Evolutionary conservation across 371 early-diverging fungal genomes (phyloP), one percentile per base, ranked within the genome.

Genomic region (Batkoa obscura): DNA sequence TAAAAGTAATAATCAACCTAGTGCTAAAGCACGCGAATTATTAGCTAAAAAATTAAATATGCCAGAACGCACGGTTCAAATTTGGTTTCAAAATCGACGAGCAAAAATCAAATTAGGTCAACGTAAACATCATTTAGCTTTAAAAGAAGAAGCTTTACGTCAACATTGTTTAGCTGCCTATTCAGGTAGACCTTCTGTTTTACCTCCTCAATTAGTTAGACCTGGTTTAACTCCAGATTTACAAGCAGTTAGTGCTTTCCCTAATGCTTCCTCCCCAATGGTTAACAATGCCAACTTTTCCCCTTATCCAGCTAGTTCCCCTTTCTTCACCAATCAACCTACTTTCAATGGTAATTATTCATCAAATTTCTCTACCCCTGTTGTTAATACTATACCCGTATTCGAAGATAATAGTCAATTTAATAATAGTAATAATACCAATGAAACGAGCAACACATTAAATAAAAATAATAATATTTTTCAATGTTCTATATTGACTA

Each of bases 71-170:
- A 80, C 89, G n/a, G 90, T 98, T 57, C 95, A 99, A 67, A 92
- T 97, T 61, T 97, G 99, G 99, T 99, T 99, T 75, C 99, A 99
- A 68, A 99, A 99, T 76, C 76, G 90, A 62, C 76, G 99, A 49
- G 93, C 94, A 43, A 93, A 91, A 70, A 82, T 83, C 34, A 93
- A 90, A 70, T 80, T 74, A 63, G 62, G 70, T 47, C 75, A 77
- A 55, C 66, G 68, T 51, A 61, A 72, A 50, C 68, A 67, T 5
- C 53, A 72, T 17, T 59, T 72, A 57, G 67, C 70, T n/a, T 68
- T 74, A 56, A 67, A 72, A 56, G 72, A 74, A 55, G 73, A 74
- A 55, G 68, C 67, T 37, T 13, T 60, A 17, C 34, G 50, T 35
- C 49, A 48, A 46, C 64, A 64, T 38, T 62, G 62, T 43, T 38